phyloP scores from a whole-genome alignment of 2,329 filamentous ascomycete species.

The Colletotrichum endophyticum region DNA sequence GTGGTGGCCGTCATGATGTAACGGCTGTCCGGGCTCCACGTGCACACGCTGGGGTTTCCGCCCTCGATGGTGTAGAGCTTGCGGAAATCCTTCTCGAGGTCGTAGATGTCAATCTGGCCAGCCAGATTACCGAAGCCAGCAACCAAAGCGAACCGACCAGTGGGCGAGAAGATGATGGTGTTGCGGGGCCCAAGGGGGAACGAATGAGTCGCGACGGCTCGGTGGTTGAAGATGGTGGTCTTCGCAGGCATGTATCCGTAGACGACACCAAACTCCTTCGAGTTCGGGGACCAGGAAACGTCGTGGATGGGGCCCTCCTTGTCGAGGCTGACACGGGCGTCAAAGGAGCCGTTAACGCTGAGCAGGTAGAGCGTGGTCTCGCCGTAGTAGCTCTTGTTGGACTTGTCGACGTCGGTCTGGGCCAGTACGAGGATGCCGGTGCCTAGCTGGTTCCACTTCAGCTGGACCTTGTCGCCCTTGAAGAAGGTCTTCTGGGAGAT shows the following conservation, averaged over 20 bases:
- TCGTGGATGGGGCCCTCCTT: slow-evolving; percentile 99
- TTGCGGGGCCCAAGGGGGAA: slow-evolving; percentile 91
- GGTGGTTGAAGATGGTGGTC: slow-evolving; percentile 95
- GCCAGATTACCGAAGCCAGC: slow-evolving; percentile 97
- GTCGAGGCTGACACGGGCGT: slow-evolving; percentile 89
- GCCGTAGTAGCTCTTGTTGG: slow-evolving; percentile 98
- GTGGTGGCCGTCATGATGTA: slow-evolving; percentile 98
- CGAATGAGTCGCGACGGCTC: slow-evolving; percentile 80
- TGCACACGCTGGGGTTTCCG: slow-evolving; percentile 93
- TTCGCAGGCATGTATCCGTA: slow-evolving; percentile 99
- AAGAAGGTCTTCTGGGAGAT: slow-evolving; percentile 99
- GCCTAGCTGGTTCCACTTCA: slow-evolving; percentile 96
- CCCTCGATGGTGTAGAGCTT: slow-evolving; percentile 96
- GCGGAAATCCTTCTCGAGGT: slow-evolving; percentile 89
- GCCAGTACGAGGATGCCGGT: slow-evolving; percentile 93
- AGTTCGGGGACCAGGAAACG: slow-evolving; percentile 97
- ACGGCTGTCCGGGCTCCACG: slow-evolving; percentile 95
- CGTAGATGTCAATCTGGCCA: slow-evolving; percentile 97
- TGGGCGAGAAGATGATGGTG: slow-evolving; percentile 93
- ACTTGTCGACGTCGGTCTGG: slow-evolving; percentile 97
- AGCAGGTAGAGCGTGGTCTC: slow-evolving; percentile 97
- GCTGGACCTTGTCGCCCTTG: slow-evolving; percentile 98
- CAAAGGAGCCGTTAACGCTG: slow-evolving; percentile 88
- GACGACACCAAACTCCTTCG: slow-evolving; percentile 95
- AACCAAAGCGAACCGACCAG: slow-evolving; percentile 89